Base-by-base conservation (phyloP, 2,329 filamentous ascomycete species). In the Aotearoamyces nothofagi region DNA sequence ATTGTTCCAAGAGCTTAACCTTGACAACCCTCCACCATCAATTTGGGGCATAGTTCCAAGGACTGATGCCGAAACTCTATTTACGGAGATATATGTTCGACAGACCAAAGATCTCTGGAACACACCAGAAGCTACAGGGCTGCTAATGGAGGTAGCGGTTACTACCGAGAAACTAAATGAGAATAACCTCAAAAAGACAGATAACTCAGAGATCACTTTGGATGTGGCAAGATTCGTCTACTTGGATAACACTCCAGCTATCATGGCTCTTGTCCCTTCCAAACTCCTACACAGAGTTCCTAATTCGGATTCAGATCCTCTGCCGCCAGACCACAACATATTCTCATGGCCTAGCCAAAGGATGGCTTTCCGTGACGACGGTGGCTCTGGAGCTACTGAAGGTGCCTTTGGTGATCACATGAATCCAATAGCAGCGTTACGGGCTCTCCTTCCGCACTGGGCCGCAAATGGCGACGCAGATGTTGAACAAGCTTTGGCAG, bases 1-100 rank as follows among this genome's bases (percentile, higher is more conserved):
- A 13, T 58, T 98, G 4, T 90, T 87, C 49, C 76, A 80, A 41
- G 78, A 82, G 26, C 60, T 96, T 15, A 74, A 78, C 37, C 62
- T 94, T 16, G 77, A 83, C 40, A 55, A 67, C 5, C 60, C 81
- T 5, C 86, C 90, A 2, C 75, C 75, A 17, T 68, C 73, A 0
- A 68, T 96, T 17, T 96, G 90, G 87, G 86, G 81, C 29, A 66
- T 75, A 35, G 64, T 71, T 43, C 69, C 80, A 4, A 64, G 74
- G 13, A 46, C 38, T 9, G 39, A 45, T 15, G 42, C 45, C 4
- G 47, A 79, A 40, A 62, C 63, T 34, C 52, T 81, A 2, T 57
- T 76, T 14, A 63, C 65, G 4, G 68, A 74, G 39, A 57, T 79
- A 1, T 81, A 80, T 41, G 63, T 74, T n/a, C 55, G 57, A 3